Conservation (phyloP, 1,139 yeast species). For the Saccharomyces hybrid region DNA sequence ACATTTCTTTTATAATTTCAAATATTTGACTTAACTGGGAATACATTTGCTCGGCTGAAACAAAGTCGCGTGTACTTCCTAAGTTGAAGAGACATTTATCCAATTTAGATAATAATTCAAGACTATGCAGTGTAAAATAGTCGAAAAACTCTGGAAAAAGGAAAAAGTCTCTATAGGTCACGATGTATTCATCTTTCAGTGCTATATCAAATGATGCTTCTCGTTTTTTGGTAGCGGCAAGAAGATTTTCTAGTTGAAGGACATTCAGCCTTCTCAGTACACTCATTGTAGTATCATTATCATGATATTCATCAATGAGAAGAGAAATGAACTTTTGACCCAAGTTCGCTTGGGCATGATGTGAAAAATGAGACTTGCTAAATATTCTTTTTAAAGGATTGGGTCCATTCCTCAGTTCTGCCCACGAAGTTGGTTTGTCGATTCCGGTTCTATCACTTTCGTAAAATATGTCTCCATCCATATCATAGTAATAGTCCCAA, state of each 20-base stretch:
- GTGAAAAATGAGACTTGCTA: conserved; percentile 3
- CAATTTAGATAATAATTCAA: conserved; percentile 9
- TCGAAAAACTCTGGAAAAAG: conserved; percentile 21
- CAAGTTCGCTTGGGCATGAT: conserved; percentile 8
- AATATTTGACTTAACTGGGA: conserved; percentile 7
- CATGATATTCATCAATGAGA: conserved; percentile 18
- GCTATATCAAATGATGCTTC: conserved; percentile 4
- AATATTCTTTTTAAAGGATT: conserved; percentile 8
- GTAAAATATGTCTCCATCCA: conserved; percentile 18
- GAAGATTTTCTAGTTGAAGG: conserved; percentile 18
- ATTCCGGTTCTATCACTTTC: conserved; percentile 3
- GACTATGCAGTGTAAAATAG: conserved; percentile 10
- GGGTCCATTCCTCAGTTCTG: conserved; percentile 8
- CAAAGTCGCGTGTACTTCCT: conserved; percentile 2
- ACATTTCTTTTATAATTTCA: conserved; percentile 8
- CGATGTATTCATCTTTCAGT: conserved; percentile 17
- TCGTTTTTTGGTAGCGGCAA: conserved; percentile 3
- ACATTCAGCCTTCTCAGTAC: conserved; percentile 20
- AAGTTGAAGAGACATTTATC: not conserved
- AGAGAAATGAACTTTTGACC: conserved; percentile 13
- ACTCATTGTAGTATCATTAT: conserved; percentile 18
- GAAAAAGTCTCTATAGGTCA: conserved; percentile 19
- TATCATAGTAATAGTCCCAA: conserved; percentile 28
- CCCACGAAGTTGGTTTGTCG: conserved; percentile 2
- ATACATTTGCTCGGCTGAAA: conserved; percentile 5